Evolutionary conservation across 2,329 filamentous ascomycete genomes (phyloP), one percentile per base, ranked within the genome.

Genomic region (Fusarium pseudocircinatum): DNA sequence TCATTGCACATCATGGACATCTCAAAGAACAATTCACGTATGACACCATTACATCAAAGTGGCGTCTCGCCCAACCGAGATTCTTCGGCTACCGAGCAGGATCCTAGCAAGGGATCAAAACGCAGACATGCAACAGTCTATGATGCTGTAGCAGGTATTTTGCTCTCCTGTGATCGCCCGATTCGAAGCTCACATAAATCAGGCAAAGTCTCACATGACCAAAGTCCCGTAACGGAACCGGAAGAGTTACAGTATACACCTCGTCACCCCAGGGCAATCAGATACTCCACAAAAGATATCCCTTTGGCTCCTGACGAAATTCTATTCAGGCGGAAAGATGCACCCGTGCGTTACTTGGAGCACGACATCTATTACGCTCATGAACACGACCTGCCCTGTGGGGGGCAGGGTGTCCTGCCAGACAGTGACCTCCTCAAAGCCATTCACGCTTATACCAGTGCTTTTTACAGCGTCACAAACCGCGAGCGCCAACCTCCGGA

Each of bases 321-420:
- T 2, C 86, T 95, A 8, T 95, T 94, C 80, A 89, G 89, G 34
- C 87, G 88, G 52, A 85, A 85, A 71, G 84, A 88, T 67, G 92
- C 93, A 3, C 93, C 93, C 5, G 82, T 85, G 26, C 89, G 92
- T 60, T 94, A 90, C 77, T 88, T 88, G 61, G 93, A 95, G 81
- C 87, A 90, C 67, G 93, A 95, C 80, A 85, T 92, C 69, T 95
- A 95, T 82, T 89, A 88, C 75, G 88, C 91, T 8, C 87, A 92
- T 78, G 88, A 90, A 62, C 80, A 84, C 36, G 81, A 89, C n/a
- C 82, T 89, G 20, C 84, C 83, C 6, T 82, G 83, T 18, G 84
- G 84, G 34, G 84, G 84, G 4, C 82, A 80, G n/a, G 81, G 78
- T 54, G 78, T 84, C 14, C 83, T 95, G 22, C 93, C 93, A 10